phyloP scores from a whole-genome alignment of 805 yeast genomes.

The Ascoidea asiatica region DNA sequence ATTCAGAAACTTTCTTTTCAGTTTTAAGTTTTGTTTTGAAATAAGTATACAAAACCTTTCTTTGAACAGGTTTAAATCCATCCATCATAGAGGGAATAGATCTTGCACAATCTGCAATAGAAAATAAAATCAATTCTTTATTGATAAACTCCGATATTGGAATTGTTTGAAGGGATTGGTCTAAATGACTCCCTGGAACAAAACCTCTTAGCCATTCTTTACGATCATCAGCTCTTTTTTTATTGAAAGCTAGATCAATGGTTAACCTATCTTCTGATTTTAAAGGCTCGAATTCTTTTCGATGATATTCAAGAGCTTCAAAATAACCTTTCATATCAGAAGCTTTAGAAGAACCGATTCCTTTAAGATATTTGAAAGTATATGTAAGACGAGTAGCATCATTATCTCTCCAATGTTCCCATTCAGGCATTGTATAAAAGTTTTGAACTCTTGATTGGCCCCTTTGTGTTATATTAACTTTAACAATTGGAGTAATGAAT shows the following conservation, averaged over 20 bases:
- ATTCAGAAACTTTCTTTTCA: slow-evolving; percentile 82
- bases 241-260: slow-evolving; percentile 88
- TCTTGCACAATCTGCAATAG: slow-evolving; percentile 93
- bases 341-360: slow-evolving; percentile 89
- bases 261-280: slow-evolving; percentile 63
- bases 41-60: slow-evolving; percentile 83
- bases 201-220: slow-evolving; percentile 92
- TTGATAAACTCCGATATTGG: slow-evolving; percentile 92
- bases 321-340: slow-evolving; percentile 83
- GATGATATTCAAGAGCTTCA: slow-evolving; percentile 69
- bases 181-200: slow-evolving; percentile 84
- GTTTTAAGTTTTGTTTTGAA: slow-evolving; percentile 62
- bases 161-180: slow-evolving; percentile 58
- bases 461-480: slow-evolving; percentile 65
- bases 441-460: slow-evolving; percentile 43
- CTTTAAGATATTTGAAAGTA: slow-evolving; percentile 94
- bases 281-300: slow-evolving; percentile 72
- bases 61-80: slow-evolving; percentile 95
- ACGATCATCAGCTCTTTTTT: slow-evolving; percentile 92
- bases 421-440: slow-evolving; percentile 92
- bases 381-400: slow-evolving; percentile 68
- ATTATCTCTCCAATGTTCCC: slow-evolving; percentile 81
- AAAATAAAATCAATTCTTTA: slow-evolving; percentile 85
- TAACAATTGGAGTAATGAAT: slow-evolving; percentile 92
- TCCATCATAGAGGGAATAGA: slow-evolving; percentile 91